phyloP scores from a whole-genome alignment of 1,284 basidiomycete genomes.

The Ceraceosorus guamensis region DNA sequence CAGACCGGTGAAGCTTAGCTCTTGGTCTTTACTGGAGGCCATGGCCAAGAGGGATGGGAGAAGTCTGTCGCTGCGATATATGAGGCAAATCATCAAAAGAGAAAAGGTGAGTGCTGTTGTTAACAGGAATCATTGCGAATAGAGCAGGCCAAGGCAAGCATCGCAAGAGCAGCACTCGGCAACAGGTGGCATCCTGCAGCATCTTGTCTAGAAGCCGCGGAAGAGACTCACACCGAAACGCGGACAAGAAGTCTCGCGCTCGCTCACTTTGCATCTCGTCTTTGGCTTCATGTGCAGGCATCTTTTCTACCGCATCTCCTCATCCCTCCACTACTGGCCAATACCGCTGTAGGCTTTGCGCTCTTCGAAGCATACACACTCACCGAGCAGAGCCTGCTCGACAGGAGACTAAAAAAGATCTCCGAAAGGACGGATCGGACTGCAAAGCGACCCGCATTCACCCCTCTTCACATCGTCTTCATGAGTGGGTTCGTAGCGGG shows the following conservation, averaged over 20 bases:
- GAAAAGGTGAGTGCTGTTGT: conserved; percentile 25
- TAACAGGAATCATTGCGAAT: no score
- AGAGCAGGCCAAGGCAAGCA: no score
- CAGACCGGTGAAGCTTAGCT: conserved; percentile 46
- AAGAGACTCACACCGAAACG: no score
- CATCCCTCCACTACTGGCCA: conserved; percentile 47
- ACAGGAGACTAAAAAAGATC: conserved; percentile 3
- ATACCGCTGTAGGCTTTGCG: conserved; percentile 48
- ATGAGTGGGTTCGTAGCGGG: conserved; percentile 48
- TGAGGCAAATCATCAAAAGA: conserved; percentile 41
- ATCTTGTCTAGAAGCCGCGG: no score
- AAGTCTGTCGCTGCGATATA: conserved; percentile 40
- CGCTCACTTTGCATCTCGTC: no score
- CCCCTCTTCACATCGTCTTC: conserved; percentile 35
- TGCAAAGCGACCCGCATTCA: conserved; percentile 13
- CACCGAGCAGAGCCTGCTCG: conserved; percentile 27
- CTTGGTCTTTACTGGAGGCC: conserved; percentile 48
- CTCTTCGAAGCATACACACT: conserved; percentile 47
- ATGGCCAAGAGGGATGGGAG: conserved; percentile 48
- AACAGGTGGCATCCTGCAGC: no score
- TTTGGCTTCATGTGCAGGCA: neutral
- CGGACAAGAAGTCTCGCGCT: neutral
- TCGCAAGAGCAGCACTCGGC: no score
- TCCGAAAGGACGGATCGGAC: neutral
- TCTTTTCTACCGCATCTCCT: conserved; percentile 30